Evolutionary conservation across 2,329 filamentous ascomycete genomes (phyloP).

Genomic region (Colletotrichum navitas): DNA sequence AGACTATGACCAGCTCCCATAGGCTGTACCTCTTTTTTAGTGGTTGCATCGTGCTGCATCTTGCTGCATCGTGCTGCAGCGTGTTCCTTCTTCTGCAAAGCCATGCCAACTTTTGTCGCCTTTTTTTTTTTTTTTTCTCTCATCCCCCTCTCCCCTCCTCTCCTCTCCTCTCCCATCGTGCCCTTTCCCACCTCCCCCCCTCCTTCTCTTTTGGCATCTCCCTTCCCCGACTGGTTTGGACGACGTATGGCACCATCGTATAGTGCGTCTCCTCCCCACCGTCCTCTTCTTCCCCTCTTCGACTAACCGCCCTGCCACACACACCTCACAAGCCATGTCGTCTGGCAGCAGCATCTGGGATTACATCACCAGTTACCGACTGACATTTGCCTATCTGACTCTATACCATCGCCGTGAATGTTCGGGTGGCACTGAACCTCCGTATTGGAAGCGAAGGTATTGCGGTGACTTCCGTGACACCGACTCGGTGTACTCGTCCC

Average conservation of each 20-base stretch:
- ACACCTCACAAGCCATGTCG: neutral
- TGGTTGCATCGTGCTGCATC: conserved; percentile 40
- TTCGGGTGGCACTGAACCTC: neutral
- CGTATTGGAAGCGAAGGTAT: neutral
- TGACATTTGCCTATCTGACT: neutral
- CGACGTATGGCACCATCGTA: neutral
- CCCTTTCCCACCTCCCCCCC: neutral
- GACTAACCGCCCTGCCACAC: conserved; percentile 6
- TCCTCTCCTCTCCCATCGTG: neutral
- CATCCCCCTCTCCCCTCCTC: neutral
- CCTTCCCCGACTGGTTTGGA: conserved; percentile 2
- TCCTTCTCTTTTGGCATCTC: neutral
- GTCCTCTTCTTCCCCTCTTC: neutral
- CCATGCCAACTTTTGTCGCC: conserved; percentile 34
- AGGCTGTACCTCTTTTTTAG: conserved; percentile 15
- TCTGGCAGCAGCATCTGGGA: neutral
- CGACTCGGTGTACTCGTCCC: neutral
- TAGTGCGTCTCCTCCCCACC: neutral
- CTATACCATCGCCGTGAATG: neutral
- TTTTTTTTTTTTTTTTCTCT: neutral
- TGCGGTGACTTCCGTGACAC: neutral
- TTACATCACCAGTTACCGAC: neutral
- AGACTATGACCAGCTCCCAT: conserved; percentile 12
- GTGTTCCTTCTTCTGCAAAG: conserved; percentile 36
- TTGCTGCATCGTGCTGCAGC: conserved; percentile 36